These are phyloP conservation scores for Imleria badia DNA, from an alignment of 768 basidiomycete species.

Conservation along the genomic window DNA sequence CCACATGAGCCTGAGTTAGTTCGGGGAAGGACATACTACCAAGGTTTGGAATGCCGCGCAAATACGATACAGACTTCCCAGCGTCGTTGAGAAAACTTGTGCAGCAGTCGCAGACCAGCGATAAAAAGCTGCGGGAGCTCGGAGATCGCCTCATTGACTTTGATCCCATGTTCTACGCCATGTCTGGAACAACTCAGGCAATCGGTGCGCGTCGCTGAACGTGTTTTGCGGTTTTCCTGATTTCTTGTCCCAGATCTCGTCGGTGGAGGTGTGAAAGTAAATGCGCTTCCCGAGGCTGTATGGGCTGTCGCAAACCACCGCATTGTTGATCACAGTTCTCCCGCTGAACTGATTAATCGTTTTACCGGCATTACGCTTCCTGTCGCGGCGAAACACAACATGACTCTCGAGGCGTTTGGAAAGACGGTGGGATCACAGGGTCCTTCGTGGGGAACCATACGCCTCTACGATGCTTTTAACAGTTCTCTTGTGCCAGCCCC, in stretches of 20 bases:
- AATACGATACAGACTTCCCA: conserved; percentile 39
- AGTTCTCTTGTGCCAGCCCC: conserved; percentile 41
- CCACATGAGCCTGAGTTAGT: conserved; percentile 37
- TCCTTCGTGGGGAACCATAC: conserved; percentile 36
- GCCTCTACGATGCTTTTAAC: conserved; percentile 37
- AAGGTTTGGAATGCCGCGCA: conserved; percentile 41
- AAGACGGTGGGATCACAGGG: conserved; percentile 22
- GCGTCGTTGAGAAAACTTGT: conserved; percentile 18
- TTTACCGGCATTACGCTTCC: conserved; percentile 10
- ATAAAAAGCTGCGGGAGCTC: conserved; percentile 20
- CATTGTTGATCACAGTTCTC: conserved; percentile 34
- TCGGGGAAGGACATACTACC: conserved; percentile 27
- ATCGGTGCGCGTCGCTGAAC: conserved; percentile 17
- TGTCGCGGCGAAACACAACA: conserved; percentile 36
- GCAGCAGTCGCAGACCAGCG: conserved; percentile 20
- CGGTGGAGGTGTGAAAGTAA: conserved; percentile 42
- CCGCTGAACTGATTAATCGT: conserved; percentile 8
- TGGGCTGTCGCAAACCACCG: conserved; percentile 37
- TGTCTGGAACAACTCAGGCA: conserved; percentile 29
- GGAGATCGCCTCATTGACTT: conserved; percentile 19
- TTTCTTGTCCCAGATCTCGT: conserved; percentile 39
- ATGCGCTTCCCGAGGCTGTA: conserved; percentile 45
- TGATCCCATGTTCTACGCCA: conserved; percentile 18
- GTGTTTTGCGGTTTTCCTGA: conserved; percentile 17
- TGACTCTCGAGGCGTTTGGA: conserved; percentile 44